Conservation (phyloP, 768 basidiomycete species). For the Boletus speciosus region DNA sequence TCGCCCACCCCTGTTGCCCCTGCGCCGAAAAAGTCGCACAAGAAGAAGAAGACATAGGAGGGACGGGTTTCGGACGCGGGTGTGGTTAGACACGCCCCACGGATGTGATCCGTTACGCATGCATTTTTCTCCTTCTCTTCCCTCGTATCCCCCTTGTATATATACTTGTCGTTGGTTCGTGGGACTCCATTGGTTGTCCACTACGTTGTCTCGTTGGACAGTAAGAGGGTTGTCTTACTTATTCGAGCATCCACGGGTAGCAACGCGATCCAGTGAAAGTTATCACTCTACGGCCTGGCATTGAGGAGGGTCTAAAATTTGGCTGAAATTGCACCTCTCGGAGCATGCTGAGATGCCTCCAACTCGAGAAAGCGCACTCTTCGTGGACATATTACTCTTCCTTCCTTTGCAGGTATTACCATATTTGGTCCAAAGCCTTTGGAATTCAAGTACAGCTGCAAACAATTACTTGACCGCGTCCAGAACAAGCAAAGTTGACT, state of each 20-base stretch:
- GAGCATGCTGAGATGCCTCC: too few relatives aligned
- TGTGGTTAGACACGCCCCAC: neutral
- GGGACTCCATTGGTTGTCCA: too few relatives aligned
- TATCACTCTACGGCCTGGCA: too few relatives aligned
- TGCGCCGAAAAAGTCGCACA: slow-evolving; percentile 54
- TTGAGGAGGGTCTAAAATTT: too few relatives aligned
- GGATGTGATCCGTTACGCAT: neutral
- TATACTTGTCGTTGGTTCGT: neutral
- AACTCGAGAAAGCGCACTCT: neutral
- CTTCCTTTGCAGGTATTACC: too few relatives aligned
- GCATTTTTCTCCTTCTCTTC: neutral
- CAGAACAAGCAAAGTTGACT: neutral
- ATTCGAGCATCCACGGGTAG: too few relatives aligned
- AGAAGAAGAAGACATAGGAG: slow-evolving; percentile 65
- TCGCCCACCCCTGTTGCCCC: slow-evolving; percentile 57
- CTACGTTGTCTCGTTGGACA: too few relatives aligned
- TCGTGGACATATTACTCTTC: neutral
- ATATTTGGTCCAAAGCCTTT: neutral
- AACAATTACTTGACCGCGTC: slow-evolving; percentile 4
- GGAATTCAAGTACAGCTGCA: slow-evolving; percentile 12
- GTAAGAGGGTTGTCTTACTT: too few relatives aligned
- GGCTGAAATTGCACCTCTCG: too few relatives aligned
- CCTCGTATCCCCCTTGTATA: neutral
- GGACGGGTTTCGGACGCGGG: neutral
- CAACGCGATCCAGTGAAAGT: too few relatives aligned